Evolutionary conservation across 805 yeast species (phyloP).

Genomic region (Lipomyces starkeyi): DNA sequence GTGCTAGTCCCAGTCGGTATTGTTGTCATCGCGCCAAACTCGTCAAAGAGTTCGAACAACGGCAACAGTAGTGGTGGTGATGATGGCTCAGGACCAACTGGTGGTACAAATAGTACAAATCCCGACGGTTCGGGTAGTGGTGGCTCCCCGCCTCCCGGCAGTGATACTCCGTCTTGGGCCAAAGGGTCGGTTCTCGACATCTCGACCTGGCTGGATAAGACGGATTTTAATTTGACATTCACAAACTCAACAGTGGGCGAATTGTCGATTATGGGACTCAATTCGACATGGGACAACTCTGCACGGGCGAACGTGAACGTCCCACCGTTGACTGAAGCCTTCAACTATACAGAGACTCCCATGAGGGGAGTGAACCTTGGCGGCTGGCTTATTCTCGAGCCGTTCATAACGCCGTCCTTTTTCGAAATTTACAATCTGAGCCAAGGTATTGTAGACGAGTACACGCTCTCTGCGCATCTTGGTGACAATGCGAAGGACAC

Average conservation of each 20-base stretch:
- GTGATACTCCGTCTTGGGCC: constrained; percentile 39
- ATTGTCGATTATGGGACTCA: constrained; percentile 47
- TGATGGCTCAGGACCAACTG: neutral
- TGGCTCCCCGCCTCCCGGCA: constrained; percentile 7
- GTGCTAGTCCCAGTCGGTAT: constrained; percentile 44
- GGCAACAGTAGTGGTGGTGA: neutral
- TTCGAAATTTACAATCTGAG: constrained; percentile 54
- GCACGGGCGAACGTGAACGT: constrained; percentile 42
- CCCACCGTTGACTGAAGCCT: constrained; percentile 42
- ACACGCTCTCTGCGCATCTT: constrained; percentile 60
- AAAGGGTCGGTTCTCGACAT: constrained; percentile 43
- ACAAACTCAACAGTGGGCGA: constrained; percentile 47
- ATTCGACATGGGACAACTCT: constrained; percentile 44
- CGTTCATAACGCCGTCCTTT: constrained; percentile 80
- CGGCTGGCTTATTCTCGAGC: constrained; percentile 88
- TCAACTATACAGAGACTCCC: constrained; percentile 43
- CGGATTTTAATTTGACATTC: constrained; percentile 47
- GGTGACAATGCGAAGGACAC: constrained; percentile 64
- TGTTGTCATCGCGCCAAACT: constrained; percentile 37
- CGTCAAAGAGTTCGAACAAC: neutral
- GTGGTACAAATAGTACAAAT: constrained; percentile 2
- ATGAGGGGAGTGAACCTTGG: constrained; percentile 79
- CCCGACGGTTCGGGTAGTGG: constrained; percentile 15
- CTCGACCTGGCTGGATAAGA: constrained; percentile 45
- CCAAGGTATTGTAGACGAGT: constrained; percentile 70